phyloP scores from a whole-genome alignment of 164 flowering plant species.

The Akebia trifoliata region DNA sequence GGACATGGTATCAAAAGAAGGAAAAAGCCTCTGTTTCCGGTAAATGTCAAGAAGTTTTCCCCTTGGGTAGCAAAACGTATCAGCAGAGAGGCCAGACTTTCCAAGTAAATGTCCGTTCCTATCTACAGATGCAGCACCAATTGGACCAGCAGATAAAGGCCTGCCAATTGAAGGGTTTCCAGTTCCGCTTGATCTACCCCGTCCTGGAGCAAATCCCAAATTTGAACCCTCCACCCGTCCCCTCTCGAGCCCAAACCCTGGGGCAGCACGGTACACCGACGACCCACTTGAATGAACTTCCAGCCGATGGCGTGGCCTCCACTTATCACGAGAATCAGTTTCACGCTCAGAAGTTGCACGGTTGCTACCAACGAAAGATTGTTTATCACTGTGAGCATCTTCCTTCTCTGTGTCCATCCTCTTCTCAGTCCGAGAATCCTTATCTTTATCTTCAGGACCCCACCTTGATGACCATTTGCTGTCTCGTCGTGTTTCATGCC shows the following conservation, averaged over 20 bases:
- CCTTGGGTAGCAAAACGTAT: constrained; percentile 67
- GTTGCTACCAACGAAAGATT: constrained; percentile 29
- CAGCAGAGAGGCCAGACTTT: constrained; percentile 26
- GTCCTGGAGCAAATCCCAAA: constrained; percentile 68
- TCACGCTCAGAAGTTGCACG: constrained; percentile 51
- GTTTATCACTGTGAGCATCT: constrained; percentile 53
- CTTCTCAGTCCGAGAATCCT: constrained; percentile 63
- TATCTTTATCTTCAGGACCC: constrained; percentile 96
- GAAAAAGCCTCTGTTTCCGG: constrained; percentile 45
- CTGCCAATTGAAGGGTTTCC: constrained; percentile 27
- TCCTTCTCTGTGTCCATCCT: constrained; percentile 71
- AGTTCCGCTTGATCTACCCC: constrained; percentile 55
- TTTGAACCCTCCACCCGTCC: constrained; percentile 57
- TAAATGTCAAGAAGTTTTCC: constrained; percentile 90
- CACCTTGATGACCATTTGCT: constrained; percentile 92
- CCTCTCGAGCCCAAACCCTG: constrained; percentile 80
- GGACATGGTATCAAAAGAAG: constrained; percentile 38
- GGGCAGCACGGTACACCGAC: constrained; percentile 66
- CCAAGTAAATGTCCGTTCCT: constrained; percentile 36
- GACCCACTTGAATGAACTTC: constrained; percentile 59
- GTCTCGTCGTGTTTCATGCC: constrained; percentile 67
- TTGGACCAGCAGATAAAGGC: constrained; percentile 36
- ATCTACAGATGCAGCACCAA: constrained; percentile 39
- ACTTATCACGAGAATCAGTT: constrained; percentile 81
- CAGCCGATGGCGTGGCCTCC: constrained; percentile 94